Conservation (phyloP, 2,329 filamentous ascomycete species). For the Colletotrichum sp. region DNA sequence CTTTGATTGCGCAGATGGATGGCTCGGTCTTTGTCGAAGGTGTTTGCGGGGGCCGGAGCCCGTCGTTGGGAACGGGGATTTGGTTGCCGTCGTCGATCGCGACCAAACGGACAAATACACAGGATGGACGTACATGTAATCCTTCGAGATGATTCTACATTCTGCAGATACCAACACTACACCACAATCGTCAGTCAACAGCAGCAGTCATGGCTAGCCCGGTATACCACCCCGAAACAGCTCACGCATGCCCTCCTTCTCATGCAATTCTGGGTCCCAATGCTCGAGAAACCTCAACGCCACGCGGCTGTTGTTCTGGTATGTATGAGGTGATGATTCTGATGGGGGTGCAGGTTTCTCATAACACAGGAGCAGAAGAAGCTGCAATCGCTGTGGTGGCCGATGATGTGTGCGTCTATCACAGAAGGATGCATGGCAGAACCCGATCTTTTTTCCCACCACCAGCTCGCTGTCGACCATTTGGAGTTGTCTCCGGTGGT, state of each 20-base stretch:
- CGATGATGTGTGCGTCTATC: not conserved
- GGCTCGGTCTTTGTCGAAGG: not conserved
- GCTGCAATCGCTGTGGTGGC: not conserved
- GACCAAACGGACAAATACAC: not conserved
- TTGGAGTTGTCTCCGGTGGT: not conserved
- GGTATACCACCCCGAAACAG: not conserved
- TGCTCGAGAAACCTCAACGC: not conserved
- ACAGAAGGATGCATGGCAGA: not conserved
- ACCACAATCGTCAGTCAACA: not conserved
- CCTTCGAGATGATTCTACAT: not conserved
- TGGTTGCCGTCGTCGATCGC: not conserved
- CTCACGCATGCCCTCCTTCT: not conserved
- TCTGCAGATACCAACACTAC: not conserved
- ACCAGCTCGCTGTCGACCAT: not conserved
- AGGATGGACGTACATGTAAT: not conserved
- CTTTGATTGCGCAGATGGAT: not conserved
- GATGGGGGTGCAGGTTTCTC: not conserved
- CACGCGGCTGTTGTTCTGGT: not conserved
- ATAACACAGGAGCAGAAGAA: not conserved
- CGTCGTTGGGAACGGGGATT: not conserved
- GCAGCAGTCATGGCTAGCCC: accelerated
- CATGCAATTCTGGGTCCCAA: not conserved
- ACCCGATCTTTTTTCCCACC: too few relatives aligned
- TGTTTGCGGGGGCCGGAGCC: not conserved
- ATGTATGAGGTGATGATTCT: not conserved